phyloP scores from a whole-genome alignment of 2,329 filamentous ascomycete genomes.

The Huntiella abstrusa region DNA sequence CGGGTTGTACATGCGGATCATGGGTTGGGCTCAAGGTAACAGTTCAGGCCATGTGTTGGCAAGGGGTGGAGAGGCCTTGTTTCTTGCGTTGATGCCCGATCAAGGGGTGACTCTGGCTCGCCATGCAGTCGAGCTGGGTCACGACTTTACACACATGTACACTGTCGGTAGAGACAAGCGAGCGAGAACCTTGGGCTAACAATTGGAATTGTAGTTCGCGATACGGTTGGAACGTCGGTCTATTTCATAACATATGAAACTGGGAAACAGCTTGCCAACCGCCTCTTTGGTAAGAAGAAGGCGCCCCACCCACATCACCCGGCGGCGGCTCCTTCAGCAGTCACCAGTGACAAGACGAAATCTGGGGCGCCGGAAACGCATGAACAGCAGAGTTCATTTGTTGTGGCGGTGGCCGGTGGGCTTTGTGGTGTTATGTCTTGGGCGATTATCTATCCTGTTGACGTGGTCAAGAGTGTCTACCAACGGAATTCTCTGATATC shows the following conservation, averaged over 20 bases:
- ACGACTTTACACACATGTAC: no score
- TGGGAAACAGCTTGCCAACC: conserved; percentile 51
- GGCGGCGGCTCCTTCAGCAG: conserved; percentile 44
- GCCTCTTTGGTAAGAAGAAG: conserved; percentile 6
- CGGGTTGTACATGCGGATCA: no score
- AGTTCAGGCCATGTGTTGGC: background rate
- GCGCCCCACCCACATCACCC: conserved; percentile 36
- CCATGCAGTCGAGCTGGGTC: no score
- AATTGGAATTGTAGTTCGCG: conserved; percentile 41
- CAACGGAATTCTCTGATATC: conserved; percentile 63
- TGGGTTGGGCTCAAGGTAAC: no score
- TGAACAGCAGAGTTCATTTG: conserved; percentile 37
- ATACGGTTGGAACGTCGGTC: conserved; percentile 65
- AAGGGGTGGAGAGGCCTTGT: background rate
- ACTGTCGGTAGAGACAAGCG: background rate
- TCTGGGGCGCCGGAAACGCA: no score
- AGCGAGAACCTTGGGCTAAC: conserved; percentile 5
- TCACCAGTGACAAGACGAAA: no score
- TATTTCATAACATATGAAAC: conserved; percentile 87
- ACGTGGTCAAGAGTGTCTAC: conserved; percentile 72
- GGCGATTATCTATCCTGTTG: conserved; percentile 57
- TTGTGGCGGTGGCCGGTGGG: conserved; percentile 60
- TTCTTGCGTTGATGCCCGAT: no score
- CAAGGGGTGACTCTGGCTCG: no score
- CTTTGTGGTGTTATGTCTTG: conserved; percentile 71